phyloP scores from a whole-genome alignment of 192 early-diverging fungal species.

The Cetraspora pellucida region DNA sequence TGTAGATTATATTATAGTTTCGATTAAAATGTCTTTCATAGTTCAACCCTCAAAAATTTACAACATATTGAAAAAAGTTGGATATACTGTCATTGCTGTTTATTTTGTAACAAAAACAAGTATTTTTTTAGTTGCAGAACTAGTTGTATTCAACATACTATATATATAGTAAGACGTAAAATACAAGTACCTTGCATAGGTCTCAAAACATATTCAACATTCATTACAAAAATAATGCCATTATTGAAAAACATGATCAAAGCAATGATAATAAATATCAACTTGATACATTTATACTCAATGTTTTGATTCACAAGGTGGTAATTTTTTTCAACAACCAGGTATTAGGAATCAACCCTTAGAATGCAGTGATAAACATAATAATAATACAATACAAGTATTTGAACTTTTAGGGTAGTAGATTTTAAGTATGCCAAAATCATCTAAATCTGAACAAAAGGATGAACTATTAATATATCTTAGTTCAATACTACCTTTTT shows the following conservation, averaged over 20 bases:
- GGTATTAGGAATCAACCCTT: background rate
- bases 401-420: conserved; percentile 7
- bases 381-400: background rate
- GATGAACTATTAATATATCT: conserved; percentile 9
- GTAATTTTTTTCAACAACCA: background rate
- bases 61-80: too few relatives aligned
- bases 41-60: too few relatives aligned
- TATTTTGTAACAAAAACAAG: too few relatives aligned
- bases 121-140: too few relatives aligned
- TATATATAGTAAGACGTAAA: background rate
- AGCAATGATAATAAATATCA: background rate
- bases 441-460: background rate
- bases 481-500: background rate
- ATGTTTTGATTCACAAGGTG: conserved; percentile 10
- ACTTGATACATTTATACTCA: background rate
- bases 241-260: background rate
- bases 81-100: too few relatives aligned
- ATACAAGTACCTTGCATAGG: conserved; percentile 11
- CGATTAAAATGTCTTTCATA: too few relatives aligned
- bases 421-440: background rate
- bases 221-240: background rate
- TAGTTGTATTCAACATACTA: too few relatives aligned
- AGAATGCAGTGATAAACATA: conserved; percentile 15
- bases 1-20: too few relatives aligned
- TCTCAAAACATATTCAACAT: background rate